Percentiles rank a stretch among this genome's conserved stretches.
Evolutionary conservation across 768 basidiomycete species (phyloP).

Genomic region (Leccinellum albellum): DNA sequence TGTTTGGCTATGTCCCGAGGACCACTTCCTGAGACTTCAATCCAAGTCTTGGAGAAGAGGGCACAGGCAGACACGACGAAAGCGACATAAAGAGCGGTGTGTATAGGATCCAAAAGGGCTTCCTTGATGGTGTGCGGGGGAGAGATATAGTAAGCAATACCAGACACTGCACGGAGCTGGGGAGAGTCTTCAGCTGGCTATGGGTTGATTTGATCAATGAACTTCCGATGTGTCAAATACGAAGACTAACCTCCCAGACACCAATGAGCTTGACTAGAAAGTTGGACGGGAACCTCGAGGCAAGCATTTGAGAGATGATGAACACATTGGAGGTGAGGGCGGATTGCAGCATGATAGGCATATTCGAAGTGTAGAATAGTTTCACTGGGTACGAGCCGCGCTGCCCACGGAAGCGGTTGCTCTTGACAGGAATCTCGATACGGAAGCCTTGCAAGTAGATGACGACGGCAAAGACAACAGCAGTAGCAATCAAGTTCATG

Average conservation of each 20-base stretch:
- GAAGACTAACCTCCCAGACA: constrained; percentile 86
- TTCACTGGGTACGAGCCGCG: constrained; percentile 95
- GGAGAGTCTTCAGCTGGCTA: constrained; percentile 93
- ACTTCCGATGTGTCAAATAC: not conserved
- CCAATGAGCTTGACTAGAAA: constrained; percentile 86
- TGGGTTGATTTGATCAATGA: constrained; percentile 5
- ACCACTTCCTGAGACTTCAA: constrained; percentile 94
- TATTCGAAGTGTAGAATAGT: constrained; percentile 98
- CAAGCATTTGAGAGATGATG: constrained; percentile 95
- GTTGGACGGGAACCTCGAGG: constrained; percentile 86
- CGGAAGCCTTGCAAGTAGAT: constrained; percentile 99
- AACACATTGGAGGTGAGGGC: constrained; percentile 93
- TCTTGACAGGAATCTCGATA: constrained; percentile 97
- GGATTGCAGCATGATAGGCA: constrained; percentile 99
- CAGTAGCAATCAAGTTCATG: constrained; percentile 95
- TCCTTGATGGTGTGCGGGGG: constrained; percentile 92
- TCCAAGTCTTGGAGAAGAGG: constrained; percentile 99
- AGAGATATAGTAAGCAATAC: constrained; percentile 97
- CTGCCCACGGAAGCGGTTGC: constrained; percentile 94
- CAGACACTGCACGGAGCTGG: constrained; percentile 85
- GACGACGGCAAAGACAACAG: constrained; percentile 87
- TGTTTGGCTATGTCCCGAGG: constrained; percentile 97
- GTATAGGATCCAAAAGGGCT: constrained; percentile 88
- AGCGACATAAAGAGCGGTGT: constrained; percentile 83
- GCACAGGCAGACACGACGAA: constrained; percentile 96